Evolutionary conservation across 441 rosid genomes (phyloP).

Genomic region (Pelargonium australe): DNA sequence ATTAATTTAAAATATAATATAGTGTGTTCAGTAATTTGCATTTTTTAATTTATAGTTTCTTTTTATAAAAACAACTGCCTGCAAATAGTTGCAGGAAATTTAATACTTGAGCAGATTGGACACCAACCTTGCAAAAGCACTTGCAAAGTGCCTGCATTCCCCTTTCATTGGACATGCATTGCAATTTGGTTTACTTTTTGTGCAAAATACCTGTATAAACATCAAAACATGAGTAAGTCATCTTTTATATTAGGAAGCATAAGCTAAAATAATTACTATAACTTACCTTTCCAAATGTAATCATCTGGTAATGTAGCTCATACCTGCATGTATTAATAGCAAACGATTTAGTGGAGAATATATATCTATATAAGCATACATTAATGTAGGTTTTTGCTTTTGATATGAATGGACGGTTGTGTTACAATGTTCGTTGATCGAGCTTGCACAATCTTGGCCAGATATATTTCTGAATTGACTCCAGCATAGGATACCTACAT

Average conservation of each 20-base stretch:
- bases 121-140: slow-evolving; percentile 96
- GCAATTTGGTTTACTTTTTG: slow-evolving; percentile 91
- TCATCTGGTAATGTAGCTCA: slow-evolving; percentile 94
- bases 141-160: slow-evolving; percentile 98
- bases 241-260: slow-evolving; percentile 17
- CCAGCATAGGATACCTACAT: slow-evolving; percentile 81
- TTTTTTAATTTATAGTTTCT: too few relatives aligned
- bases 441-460: slow-evolving; percentile 99
- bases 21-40: not conserved
- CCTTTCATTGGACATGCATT: slow-evolving; percentile 99
- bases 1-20: not conserved
- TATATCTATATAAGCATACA: slow-evolving; percentile 4
- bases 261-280: slow-evolving; percentile 12
- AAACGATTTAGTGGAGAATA: slow-evolving; percentile 6
- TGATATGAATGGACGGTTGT: slow-evolving; percentile 6
- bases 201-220: slow-evolving; percentile 84
- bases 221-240: slow-evolving; percentile 23
- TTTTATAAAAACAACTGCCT: not conserved
- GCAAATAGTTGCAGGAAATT: slow-evolving; percentile 6
- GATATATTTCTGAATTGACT: slow-evolving; percentile 85
- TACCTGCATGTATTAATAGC: slow-evolving; percentile 43
- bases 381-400: not conserved
- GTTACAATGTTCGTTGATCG: slow-evolving; percentile 87
- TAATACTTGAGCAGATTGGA: slow-evolving; percentile 13
- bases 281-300: slow-evolving; percentile 95